Percentiles rank a stretch among this genome's conserved stretches.
These are phyloP conservation scores for Cladophialophora bantiana DNA, from an alignment of 2,329 filamentous ascomycete genomes.

Conservation along the genomic window DNA sequence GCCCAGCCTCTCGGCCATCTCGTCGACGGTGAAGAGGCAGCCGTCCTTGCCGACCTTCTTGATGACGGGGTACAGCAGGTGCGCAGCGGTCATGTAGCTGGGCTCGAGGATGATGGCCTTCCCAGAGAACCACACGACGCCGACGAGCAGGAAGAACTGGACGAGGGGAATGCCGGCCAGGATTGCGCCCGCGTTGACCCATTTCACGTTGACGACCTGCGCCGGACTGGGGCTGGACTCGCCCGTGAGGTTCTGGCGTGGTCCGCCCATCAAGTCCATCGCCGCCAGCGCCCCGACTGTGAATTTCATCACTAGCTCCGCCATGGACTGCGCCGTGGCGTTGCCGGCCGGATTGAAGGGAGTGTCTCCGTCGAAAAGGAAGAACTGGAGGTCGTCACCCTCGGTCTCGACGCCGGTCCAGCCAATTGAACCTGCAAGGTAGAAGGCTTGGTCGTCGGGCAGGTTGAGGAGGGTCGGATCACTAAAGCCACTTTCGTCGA, in stretches of 20 bases:
- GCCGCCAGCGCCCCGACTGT: constrained; percentile 25
- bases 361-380: constrained; percentile 21
- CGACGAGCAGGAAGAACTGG: constrained; percentile 32
- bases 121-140: constrained; percentile 29
- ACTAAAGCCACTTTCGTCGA: constrained; percentile 14
- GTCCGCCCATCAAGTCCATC: constrained; percentile 13
- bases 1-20: constrained; percentile 15
- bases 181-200: constrained; percentile 26
- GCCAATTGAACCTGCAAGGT: constrained; percentile 30
- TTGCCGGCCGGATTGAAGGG: constrained; percentile 14
- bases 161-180: constrained; percentile 29
- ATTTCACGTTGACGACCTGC: constrained; percentile 86
- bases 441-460: constrained; percentile 28
- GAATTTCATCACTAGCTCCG: constrained; percentile 23
- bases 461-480: constrained; percentile 12
- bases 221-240: constrained; percentile 71
- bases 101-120: constrained; percentile 36
- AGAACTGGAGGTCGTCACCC: constrained; percentile 19
- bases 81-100: constrained; percentile 28
- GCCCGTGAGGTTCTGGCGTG: constrained; percentile 72
- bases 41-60: constrained; percentile 28
- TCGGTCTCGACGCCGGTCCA: constrained; percentile 24
- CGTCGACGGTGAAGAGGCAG: constrained; percentile 27
- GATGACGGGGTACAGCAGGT: constrained; percentile 31
- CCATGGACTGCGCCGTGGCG: constrained; percentile 11